Base-by-base conservation (phyloP, 768 basidiomycete genomes). In the Trametes gibbosa region DNA sequence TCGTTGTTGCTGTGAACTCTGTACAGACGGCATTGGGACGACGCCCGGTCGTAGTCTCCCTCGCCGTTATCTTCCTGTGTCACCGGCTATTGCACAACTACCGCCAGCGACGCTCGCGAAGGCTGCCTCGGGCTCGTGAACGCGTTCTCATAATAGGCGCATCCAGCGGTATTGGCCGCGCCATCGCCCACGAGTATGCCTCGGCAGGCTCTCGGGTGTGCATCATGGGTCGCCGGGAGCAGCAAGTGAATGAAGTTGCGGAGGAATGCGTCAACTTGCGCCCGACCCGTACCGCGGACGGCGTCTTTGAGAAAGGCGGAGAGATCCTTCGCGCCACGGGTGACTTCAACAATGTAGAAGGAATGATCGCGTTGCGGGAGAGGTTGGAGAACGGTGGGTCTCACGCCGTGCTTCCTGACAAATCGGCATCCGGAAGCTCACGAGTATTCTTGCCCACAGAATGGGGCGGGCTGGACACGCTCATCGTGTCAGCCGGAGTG, bases 131-230 rank as follows among this genome's bases (percentile, higher is more conserved):
- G n/a, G 54, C 53, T 1, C 61, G 76, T 2, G 94, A 96, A 68
- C 83, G 91, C 0, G 87, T 95, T 6, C 70, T 97, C 1, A 76
- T 97, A 48, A 71, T 97, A 7, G 95, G 95, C 5, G 92, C 88
- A 1, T 89, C 90, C 1, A 87, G 87, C 47, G 95, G 95, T 0
- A 84, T 96, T 24, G 95, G 95, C 1, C 79, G 81, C 42, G 76
- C 81, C 4, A 75, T 95, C 43, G 91, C 92, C 0, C 75, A 78
- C 13, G 74, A 80, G 61, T 95, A 95, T 64, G 85, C 89, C 5
- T 69, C 75, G 53, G 77, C 90, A n/a, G 92, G 92, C 7, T 90
- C 90, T 7, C 76, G 76, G 51, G 81, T 89, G 7, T 93, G 88
- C 66, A 66, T 95, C 16, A 85, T 92, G 7, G 91, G 89, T 0